Base-by-base conservation (phyloP, 2,329 filamentous ascomycete species). In the Penicillium sp. region DNA sequence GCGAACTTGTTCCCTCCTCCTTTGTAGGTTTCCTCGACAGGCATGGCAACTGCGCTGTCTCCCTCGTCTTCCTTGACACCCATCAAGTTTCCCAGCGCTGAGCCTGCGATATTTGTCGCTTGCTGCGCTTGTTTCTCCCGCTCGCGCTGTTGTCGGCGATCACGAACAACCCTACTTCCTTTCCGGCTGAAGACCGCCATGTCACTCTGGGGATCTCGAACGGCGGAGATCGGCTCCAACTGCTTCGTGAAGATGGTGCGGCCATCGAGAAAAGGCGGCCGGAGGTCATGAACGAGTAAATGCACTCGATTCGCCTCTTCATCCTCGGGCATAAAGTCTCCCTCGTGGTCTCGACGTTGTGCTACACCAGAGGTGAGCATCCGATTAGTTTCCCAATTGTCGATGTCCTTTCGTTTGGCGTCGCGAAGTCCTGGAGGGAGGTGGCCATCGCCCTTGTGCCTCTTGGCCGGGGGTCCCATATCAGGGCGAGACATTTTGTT, bases 141-240 rank as follows among this genome's bases (percentile, higher is more conserved):
- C 68, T 99, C 93, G 55, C 91, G 87, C 69, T 95, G 90, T 70
- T 95, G 90, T 35, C 95, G 80, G 60, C 87, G 85, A 61, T 99
- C 93, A 63, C 87, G 88, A 11, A 99, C 93, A 2, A 96, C 90
- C 61, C 84, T 87, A 66, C 92, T 97, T 0, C 93, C 93, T 68
- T 96, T 96, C 36, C 92, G 82, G 72, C 90, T 95, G 62, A 97
- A 97, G 1, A 99, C 91, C 1, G 93, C 93, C 93, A 99, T 95
- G 65, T 99, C 93, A 66, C 95, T 99, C 71, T 97, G 92, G 22
- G 88, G 85, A 67, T 99, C 93, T 44, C 87, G 82, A 12, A 99
- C 88, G 0, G 93, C 95, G 0, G 92, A 89, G 1, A 99, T 88
- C 0, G 93, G 95, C 51, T 99, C 93, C 18, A 97, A 70, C 69